Base-by-base conservation (phyloP, 371 early-diverging fungal genomes). In the Capillidium heterosporum region DNA sequence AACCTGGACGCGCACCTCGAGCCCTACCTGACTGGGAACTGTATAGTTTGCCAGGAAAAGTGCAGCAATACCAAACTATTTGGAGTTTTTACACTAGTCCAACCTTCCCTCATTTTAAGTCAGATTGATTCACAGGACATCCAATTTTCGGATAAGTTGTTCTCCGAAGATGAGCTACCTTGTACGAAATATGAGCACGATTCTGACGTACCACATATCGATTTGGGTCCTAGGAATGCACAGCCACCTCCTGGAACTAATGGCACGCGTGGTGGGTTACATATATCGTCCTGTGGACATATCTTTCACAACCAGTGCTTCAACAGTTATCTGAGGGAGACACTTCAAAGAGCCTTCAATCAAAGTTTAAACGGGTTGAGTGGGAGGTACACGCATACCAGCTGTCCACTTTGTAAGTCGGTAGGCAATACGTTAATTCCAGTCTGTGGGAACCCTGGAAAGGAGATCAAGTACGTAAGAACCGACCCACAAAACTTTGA, bases 11-110 rank as follows among this genome's bases (percentile, higher is more conserved):
- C 53, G 70, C 67, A 3, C 24, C 15, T 26, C 69, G 53, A 81
- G 71, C 61, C 75, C 5, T 86, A 79, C 56, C 86, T 89, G 0
- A 69, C 72, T 1, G 95, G 93, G 0, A 80, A 82, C 1, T 96
- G 97, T 65, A 94, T 96, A 59, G 85, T 94, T 1, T 96, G 97
- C 59, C 95, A 93, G 66, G 97, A 93, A 65, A 85, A 86, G 56
- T 82, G 85, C 29, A 75, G 78, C 48, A 71, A 74, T n/a, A 65
- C 69, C 15, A 71, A 78, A 53, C 70, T 81, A 27, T 92, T 87
- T 66, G 97, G 95, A 26, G 71, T 90, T 56, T 71, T 95, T 40
- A 78, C 84, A 2, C 67, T 91, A 23, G 70, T 89, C 0, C 95
- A 95, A 60, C 78, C 83, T 0, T 84, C 82, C 19, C 77, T 77